Evolutionary conservation across 805 yeast species (phyloP).

Genomic region (Candida yuanshanica): DNA sequence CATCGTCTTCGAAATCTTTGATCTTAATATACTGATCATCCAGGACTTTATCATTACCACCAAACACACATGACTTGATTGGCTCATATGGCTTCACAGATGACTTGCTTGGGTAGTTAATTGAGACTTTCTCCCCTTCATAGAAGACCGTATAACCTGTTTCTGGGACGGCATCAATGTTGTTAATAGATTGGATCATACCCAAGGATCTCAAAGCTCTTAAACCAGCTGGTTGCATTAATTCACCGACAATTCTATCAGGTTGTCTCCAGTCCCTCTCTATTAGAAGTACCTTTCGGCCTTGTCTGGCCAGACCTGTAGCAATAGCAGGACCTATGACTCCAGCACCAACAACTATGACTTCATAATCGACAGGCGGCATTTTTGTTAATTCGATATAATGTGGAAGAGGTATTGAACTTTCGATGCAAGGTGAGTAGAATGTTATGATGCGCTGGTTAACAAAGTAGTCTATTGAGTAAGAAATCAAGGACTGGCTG

Average conservation of each 20-base stretch:
- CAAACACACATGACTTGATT: slow-evolving; percentile 49
- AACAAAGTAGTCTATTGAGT: too few species aligned
- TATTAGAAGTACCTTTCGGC: slow-evolving; percentile 64
- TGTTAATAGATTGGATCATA: slow-evolving; percentile 67
- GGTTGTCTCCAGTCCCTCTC: slow-evolving; percentile 93
- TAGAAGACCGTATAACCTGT: slow-evolving; percentile 78
- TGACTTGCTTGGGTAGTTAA: slow-evolving; percentile 70
- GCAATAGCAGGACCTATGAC: slow-evolving; percentile 94
- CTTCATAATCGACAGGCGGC: slow-evolving; percentile 49
- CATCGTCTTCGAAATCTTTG: slow-evolving; percentile 53
- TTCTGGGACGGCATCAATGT: slow-evolving; percentile 71
- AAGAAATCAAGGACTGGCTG: too few species aligned
- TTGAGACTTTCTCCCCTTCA: slow-evolving; percentile 47
- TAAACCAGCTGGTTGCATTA: slow-evolving; percentile 96
- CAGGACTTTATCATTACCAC: slow-evolving; percentile 50
- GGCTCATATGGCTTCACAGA: slow-evolving; percentile 40
- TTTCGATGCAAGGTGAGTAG: too few species aligned
- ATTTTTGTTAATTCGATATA: too few species aligned
- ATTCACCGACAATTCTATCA: slow-evolving; percentile 94
- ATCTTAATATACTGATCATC: slow-evolving; percentile 45
- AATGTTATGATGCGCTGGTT: too few species aligned
- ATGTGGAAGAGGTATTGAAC: too few species aligned
- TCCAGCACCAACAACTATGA: slow-evolving; percentile 96
- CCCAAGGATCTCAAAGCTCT: slow-evolving; percentile 79
- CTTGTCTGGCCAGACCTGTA: slow-evolving; percentile 83